Evolutionary conservation across 2,329 filamentous ascomycete genomes (phyloP).

Genomic region (Venturia nashicola): DNA sequence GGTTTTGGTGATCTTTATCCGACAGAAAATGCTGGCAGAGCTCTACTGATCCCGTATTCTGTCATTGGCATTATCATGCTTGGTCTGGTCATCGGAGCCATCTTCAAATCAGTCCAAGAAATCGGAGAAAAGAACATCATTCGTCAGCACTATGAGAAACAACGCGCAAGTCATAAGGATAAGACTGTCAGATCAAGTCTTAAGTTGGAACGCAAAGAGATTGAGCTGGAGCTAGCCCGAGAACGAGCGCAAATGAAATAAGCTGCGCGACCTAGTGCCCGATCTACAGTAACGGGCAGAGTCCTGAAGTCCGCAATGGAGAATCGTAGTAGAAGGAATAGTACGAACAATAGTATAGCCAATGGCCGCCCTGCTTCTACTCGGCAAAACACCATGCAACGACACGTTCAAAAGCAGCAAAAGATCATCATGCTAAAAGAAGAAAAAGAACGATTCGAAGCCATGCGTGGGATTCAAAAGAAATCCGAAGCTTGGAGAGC

Average conservation of each 20-base stretch:
- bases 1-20: slow-evolving; percentile 36
- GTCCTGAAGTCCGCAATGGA: slow-evolving; percentile 2
- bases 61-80: slow-evolving; percentile 8
- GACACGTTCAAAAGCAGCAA: not conserved
- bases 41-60: slow-evolving; percentile 9
- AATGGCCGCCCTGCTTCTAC: not conserved
- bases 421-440: slow-evolving; percentile 6
- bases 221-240: slow-evolving; percentile 3
- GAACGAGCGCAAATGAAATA: slow-evolving; percentile 6
- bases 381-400: slow-evolving; percentile 3
- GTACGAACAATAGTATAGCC: not conserved
- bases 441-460: slow-evolving; percentile 23
- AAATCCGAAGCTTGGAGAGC: slow-evolving; percentile 4
- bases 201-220: slow-evolving; percentile 5
- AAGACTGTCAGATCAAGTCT: slow-evolving; percentile 8
- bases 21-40: slow-evolving; percentile 1
- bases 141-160: slow-evolving; percentile 7
- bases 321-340: not conserved
- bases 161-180: not conserved
- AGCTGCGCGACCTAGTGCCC: slow-evolving; percentile 10
- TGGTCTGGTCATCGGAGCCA: slow-evolving; percentile 7
- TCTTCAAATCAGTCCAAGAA: slow-evolving; percentile 9
- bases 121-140: slow-evolving; percentile 9
- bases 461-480: slow-evolving; percentile 13
- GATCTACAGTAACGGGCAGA: slow-evolving; percentile 7